Conservation (phyloP, 495 filamentous ascomycete species). For the Venustampulla echinocandica region DNA sequence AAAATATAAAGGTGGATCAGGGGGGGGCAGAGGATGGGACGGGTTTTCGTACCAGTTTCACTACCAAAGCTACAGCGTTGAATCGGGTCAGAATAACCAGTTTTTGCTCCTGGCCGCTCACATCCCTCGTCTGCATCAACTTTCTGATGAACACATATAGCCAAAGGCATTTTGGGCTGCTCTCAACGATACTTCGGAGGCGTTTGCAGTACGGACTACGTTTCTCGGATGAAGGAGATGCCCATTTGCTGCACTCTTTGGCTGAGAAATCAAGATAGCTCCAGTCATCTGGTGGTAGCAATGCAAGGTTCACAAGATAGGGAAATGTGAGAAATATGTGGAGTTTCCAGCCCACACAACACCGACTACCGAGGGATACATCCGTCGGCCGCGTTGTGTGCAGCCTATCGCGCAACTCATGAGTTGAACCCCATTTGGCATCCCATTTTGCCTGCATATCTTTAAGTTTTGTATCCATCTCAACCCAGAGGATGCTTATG, state of each 20-base stretch:
- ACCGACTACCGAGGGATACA: too few relatives aligned
- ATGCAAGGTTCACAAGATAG: neutral
- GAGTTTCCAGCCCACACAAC: neutral
- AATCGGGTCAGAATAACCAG: slow-evolving; percentile 8
- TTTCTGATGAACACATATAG: slow-evolving; percentile 2
- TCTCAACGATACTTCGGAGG: slow-evolving; percentile 1
- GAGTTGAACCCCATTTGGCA: neutral
- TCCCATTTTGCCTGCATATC: slow-evolving; percentile 1
- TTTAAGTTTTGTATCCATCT: neutral
- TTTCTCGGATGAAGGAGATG: neutral
- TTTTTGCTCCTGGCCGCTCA: slow-evolving; percentile 1
- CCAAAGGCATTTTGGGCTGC: slow-evolving; percentile 9
- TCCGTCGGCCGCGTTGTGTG: too few relatives aligned
- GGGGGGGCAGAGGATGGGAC: neutral
- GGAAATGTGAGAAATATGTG: neutral
- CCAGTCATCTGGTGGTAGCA: neutral
- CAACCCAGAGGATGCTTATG: neutral
- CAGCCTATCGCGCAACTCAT: too few relatives aligned
- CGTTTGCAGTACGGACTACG: neutral
- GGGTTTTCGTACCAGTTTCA: slow-evolving; percentile 11
- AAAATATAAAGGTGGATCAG: neutral
- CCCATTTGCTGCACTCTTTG: neutral
- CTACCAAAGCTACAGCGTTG: slow-evolving; percentile 3
- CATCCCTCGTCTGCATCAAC: neutral
- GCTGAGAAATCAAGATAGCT: neutral